A percentile compares a stretch with the other conserved stretches of the same genome.
phyloP scores from a whole-genome alignment of 1,139 yeast genomes.

The Blastobotrys raffinosifermentans region DNA sequence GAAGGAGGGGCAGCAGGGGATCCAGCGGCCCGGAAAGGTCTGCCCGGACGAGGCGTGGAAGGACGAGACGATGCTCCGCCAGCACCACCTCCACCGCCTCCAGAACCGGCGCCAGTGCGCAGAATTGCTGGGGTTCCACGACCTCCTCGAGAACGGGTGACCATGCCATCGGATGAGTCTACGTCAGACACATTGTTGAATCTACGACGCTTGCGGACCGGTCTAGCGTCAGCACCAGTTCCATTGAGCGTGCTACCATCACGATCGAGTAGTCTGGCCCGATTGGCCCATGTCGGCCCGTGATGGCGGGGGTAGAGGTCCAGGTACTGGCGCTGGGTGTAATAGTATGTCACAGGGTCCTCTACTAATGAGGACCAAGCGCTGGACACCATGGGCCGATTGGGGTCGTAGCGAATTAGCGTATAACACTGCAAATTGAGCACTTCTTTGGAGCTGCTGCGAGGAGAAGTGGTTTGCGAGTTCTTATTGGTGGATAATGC shows the following conservation, averaged over 20 bases:
- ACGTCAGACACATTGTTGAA: constrained; percentile 7
- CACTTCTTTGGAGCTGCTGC: not conserved
- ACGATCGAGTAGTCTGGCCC: constrained; percentile 1
- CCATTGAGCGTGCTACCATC: constrained; percentile 12
- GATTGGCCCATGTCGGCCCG: constrained; percentile 30
- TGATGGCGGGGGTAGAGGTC: constrained; percentile 27
- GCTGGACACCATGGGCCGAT: constrained; percentile 18
- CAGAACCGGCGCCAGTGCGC: not conserved
- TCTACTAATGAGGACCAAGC: constrained; percentile 27
- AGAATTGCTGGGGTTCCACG: too few relatives aligned
- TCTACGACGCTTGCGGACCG: constrained; percentile 7
- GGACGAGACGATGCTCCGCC: constrained; percentile 6
- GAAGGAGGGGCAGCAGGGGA: constrained; percentile 17
- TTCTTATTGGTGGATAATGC: not conserved
- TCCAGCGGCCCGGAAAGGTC: constrained; percentile 8
- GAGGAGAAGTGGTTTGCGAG: not conserved
- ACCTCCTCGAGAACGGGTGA: constrained; percentile 11
- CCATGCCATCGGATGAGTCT: constrained; percentile 11
- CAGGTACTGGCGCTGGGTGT: constrained; percentile 26
- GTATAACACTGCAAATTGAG: constrained; percentile 2
- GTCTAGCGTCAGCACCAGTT: constrained; percentile 7
- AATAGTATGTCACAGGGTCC: constrained; percentile 28
- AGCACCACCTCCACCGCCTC: constrained; percentile 1
- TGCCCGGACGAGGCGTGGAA: constrained; percentile 10
- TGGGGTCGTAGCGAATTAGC: constrained; percentile 12